phyloP scores from a whole-genome alignment of 495 filamentous ascomycete species.

The Aspergillus heteromorphus region DNA sequence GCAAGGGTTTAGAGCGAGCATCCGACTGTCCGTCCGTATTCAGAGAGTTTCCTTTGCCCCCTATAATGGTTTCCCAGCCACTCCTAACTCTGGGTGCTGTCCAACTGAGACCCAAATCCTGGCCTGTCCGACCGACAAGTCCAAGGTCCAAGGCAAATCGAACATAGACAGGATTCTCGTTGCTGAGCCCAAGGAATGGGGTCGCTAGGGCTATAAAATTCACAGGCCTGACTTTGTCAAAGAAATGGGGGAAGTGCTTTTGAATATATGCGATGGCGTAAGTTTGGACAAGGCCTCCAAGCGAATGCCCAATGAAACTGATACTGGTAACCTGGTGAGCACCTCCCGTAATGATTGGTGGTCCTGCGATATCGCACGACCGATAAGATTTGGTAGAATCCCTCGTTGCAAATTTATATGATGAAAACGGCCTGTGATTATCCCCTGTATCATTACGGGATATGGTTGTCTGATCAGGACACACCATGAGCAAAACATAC shows the following conservation, averaged over 20 bases:
- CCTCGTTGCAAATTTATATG: slow-evolving; percentile 17
- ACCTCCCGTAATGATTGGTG: slow-evolving; percentile 36
- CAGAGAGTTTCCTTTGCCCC: slow-evolving; percentile 63
- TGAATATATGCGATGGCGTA: slow-evolving; percentile 98
- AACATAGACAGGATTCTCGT: slow-evolving; percentile 95
- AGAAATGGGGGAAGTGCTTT: slow-evolving; percentile 90
- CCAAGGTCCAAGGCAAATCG: slow-evolving; percentile 96
- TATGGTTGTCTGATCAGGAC: slow-evolving; percentile 82
- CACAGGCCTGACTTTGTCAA: slow-evolving; percentile 77
- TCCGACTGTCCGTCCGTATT: slow-evolving; percentile 61
- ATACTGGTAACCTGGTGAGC: slow-evolving; percentile 89
- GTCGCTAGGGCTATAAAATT: slow-evolving; percentile 93
- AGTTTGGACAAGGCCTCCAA: slow-evolving; percentile 86
- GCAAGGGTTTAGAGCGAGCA: slow-evolving; percentile 78
- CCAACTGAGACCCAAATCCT: slow-evolving; percentile 94
- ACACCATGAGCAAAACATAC: slow-evolving; percentile 81
- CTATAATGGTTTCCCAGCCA: slow-evolving; percentile 83
- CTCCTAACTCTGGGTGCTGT: slow-evolving; percentile 77
- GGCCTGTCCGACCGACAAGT: slow-evolving; percentile 87
- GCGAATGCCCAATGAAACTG: slow-evolving; percentile 89
- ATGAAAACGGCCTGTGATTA: slow-evolving; percentile 27
- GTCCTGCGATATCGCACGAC: slow-evolving; percentile 6
- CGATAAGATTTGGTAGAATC: slow-evolving; percentile 1
- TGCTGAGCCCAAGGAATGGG: slow-evolving; percentile 88
- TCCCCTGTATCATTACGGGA: slow-evolving; percentile 56